Evolutionary conservation across 768 basidiomycete genomes (phyloP), one percentile per base, ranked within the genome.

Genomic region (Leccinum truebloodii): DNA sequence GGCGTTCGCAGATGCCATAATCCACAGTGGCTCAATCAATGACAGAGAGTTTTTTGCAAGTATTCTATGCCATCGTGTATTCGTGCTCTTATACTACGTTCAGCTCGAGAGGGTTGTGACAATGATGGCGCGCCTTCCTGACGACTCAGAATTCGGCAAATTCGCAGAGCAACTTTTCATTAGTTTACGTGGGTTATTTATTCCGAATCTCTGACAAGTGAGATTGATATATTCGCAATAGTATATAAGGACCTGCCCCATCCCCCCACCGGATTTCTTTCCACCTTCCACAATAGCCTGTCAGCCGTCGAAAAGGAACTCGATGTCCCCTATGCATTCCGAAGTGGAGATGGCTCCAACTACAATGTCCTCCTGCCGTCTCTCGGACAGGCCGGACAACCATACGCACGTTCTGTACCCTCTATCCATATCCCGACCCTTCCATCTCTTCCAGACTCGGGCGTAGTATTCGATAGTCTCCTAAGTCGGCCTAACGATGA

Each of bases 241-340:
- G 88, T 92, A 44, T 92, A 87, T 78, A 85, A 88, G 60, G 92
- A 92, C 71, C 81, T 94, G 32, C 89, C 90, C 4, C 91, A 91
- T 62, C 90, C 90, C 5, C 85, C 89, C 9, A 74, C 71, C 54
- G 78, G 77, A 12, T 89, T 85, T 68, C 73, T 89, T 41, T 65
- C 73, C 16, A 62, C 66, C 6, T 59, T 64, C 24, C 64, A 54
- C 18, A 46, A 62, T 4, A 9, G 7, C 49, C 48, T 56, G 16
- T 50, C 64, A 1, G 34, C 62, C 12, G 14, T 28, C 2, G 46
- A 0, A 3, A 28, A 50, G 12, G 26, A 37, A 30, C 68, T 69
- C 13, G 44, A 66, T 28, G 65, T 78, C 24, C 63, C 77, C 35
- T 88, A 87, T 60, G 80, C 80, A 5, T 86, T 77, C 66, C 83